These are phyloP conservation scores for Paspalum vaginatum DNA, from an alignment of 176 grass and related monocot species.

Conservation along the genomic window DNA sequence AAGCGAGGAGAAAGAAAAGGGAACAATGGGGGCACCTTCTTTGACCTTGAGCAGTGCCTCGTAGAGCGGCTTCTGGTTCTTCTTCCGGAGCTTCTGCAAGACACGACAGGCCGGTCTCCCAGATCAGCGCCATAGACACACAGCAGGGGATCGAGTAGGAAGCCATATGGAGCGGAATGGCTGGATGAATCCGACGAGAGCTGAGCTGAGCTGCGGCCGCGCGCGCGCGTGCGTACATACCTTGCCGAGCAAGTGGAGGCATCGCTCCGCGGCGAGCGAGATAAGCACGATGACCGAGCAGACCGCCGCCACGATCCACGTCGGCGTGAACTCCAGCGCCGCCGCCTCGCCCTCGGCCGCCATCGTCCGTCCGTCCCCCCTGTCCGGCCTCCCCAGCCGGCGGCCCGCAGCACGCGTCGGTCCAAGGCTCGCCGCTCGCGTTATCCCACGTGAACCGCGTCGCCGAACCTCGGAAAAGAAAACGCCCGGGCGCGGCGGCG, in stretches of 20 bases:
- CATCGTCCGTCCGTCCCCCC: not conserved
- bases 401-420: too few species aligned
- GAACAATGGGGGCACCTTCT: slow-evolving; percentile 58
- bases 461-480: not conserved
- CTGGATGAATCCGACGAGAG: not conserved
- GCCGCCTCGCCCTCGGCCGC: slow-evolving; percentile 31
- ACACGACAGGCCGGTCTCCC: not conserved
- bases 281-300: slow-evolving; percentile 79
- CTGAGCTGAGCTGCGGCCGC: too few species aligned
- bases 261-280: slow-evolving; percentile 75
- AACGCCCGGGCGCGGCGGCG: too few species aligned
- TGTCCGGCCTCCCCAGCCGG: too few species aligned
- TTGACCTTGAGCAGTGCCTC: slow-evolving; percentile 95
- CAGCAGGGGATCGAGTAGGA: not conserved
- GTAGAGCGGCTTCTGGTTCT: slow-evolving; percentile 81
- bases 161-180: not conserved
- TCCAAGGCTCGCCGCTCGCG: not conserved
- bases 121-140: slow-evolving; percentile 13
- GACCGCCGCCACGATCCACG: slow-evolving; percentile 87
- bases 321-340: slow-evolving; percentile 85
- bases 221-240: slow-evolving; percentile 7
- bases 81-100: slow-evolving; percentile 65
- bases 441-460: slow-evolving; percentile 1
- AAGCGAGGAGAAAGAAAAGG: not conserved
- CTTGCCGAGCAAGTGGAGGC: slow-evolving; percentile 87